Conservation (phyloP, 768 basidiomycete species). For the Peribolospora baueri region DNA sequence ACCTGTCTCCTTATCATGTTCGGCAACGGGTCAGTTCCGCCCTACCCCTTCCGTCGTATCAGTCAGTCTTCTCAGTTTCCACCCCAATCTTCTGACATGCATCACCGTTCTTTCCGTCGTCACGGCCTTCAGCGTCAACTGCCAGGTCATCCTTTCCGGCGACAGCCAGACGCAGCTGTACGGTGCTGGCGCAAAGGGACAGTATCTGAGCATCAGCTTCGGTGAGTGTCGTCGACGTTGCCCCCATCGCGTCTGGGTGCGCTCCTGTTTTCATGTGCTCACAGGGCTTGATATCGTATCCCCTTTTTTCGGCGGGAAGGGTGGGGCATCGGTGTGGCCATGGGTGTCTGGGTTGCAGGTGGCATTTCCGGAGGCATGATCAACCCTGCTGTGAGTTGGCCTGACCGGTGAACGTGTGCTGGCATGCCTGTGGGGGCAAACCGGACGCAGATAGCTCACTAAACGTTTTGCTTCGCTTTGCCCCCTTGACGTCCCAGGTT, state of each 20-base stretch:
- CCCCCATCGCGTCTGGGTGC: background rate
- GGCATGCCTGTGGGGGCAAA: too few relatives aligned
- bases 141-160: too few relatives aligned
- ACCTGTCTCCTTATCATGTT: background rate
- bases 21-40: background rate
- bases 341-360: slow-evolving; percentile 1
- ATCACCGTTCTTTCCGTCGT: too few relatives aligned
- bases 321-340: background rate
- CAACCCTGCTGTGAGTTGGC: background rate
- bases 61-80: too few relatives aligned
- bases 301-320: background rate
- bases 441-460: too few relatives aligned
- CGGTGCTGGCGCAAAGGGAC: background rate
- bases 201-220: background rate
- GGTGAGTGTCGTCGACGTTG: background rate
- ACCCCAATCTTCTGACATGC: too few relatives aligned
- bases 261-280: background rate
- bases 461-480: too few relatives aligned
- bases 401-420: too few relatives aligned
- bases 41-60: too few relatives aligned
- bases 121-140: too few relatives aligned
- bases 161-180: too few relatives aligned
- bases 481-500: background rate
- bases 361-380: slow-evolving; percentile 1
- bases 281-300: too few relatives aligned